Base-by-base conservation (phyloP, 345 rosid species). In the Geranium rotundifolium region DNA sequence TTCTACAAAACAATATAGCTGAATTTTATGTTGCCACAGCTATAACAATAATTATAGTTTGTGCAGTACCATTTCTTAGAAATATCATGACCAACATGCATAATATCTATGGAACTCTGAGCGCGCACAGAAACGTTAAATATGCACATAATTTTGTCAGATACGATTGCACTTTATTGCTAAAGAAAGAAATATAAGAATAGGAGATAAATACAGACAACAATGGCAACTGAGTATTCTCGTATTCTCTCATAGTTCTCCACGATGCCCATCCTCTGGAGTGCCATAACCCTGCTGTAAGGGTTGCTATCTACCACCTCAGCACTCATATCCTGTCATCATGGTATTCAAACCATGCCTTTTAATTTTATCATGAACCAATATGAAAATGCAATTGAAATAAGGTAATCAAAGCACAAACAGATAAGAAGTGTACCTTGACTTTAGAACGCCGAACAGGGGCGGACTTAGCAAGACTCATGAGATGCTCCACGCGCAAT, bases 201-300 rank as follows among this genome's bases (percentile, higher is more conserved):
- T 23, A 76, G 67, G 77, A 74, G 73, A 78, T 61, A 72, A 76
- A 71, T 68, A 84, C 97, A 75, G 68, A 89, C 99, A 78, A 93
- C 95, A 20, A 93, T 84, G 74, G 99, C 99, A 67, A 93, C 96
- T 7, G 97, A 93, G 77, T 85, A 86, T 23, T 82, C 86, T 66
- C 96, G 84, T 19, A 89, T 86, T 65, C 88, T 84, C 76, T 93
- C 97, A 67, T 89, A 89, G 71, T 87, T 84, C 60, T 88, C 71
- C 73, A 93, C 99, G 64, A 89, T 90, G 31, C 97, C 99, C 97
- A 93, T 93, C 67, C 95, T 80, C 71, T 93, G 99, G 71, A 93
- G 99, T 17, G 99, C 99, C 99, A 93, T 93, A 23, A 89, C 96
- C 81, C 99, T 82, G 70, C 99, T 89, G 65, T 92, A 92, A 59